Evolutionary conservation across 192 early-diverging fungal species (phyloP).

Genomic region (Backusella tuberculispora): DNA sequence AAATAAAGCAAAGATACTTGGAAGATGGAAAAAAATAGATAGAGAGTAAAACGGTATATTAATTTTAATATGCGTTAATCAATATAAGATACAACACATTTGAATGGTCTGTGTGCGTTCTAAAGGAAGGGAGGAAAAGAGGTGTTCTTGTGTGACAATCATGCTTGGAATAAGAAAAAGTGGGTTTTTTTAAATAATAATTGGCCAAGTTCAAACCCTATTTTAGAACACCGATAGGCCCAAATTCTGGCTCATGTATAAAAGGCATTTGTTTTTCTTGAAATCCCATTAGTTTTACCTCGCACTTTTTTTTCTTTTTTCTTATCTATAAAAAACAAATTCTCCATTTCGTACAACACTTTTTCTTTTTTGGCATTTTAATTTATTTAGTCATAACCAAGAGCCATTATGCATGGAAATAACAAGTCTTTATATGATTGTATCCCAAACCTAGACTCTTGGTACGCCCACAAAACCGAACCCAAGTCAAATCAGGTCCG

Average conservation of each 20-base stretch:
- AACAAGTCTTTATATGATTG: slow-evolving; percentile 23
- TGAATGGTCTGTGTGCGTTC: neutral
- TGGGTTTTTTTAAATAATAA: too few species aligned
- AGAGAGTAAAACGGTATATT: too few species aligned
- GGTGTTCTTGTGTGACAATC: neutral
- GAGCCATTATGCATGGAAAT: neutral
- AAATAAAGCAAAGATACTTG: too few species aligned
- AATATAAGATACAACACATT: neutral
- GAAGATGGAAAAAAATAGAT: too few species aligned
- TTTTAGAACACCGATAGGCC: neutral
- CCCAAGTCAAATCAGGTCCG: neutral
- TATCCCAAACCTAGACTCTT: slow-evolving; percentile 29
- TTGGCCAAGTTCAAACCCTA: neutral
- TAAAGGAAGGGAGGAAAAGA: neutral
- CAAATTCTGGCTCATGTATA: neutral
- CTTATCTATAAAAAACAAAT: neutral
- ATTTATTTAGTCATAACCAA: neutral
- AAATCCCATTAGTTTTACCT: slow-evolving; percentile 1
- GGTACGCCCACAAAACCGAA: slow-evolving; percentile 20
- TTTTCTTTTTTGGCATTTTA: neutral
- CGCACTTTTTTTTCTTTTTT: slow-evolving; percentile 4
- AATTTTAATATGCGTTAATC: too few species aligned
- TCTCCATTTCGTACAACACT: neutral
- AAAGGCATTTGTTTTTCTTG: neutral
- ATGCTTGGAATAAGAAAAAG: neutral